Evolutionary conservation across 768 basidiomycete species (phyloP), one percentile per base, ranked within the genome.

Genomic region (Mrakia blollopis): DNA sequence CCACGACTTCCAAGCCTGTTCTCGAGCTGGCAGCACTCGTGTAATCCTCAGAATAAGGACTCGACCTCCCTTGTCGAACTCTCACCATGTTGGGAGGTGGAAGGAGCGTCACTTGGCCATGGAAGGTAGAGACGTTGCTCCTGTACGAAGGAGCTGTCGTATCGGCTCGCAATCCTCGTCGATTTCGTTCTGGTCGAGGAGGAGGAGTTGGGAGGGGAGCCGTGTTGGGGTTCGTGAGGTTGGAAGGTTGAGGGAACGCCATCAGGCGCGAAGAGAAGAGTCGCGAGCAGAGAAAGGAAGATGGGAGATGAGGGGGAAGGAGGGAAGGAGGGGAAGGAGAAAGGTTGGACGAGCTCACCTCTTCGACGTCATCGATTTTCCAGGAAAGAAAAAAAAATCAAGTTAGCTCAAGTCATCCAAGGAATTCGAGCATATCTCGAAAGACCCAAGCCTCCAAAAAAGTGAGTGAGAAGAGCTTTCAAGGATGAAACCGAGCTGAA

Each of bases 61-160:
- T 50, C 3, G 72, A 50, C 50, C 72, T 72, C 18, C 25, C 35
- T 52, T 50, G 50, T 8, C 72, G n/a, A 18, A 72, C 72, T 25
- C 72, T 30, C 39, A 57, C 52, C 72, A 72, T 72, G 50, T 72
- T 72, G 50, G 72, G 72, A 50, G 72, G 72, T 10, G 72, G 72
- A 6, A 54, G 72, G 9, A 72, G 60, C 3, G 72, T 72, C 21
- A 54, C 39, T n/a, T 72, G 72, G 30, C 72, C 72, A 25, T 72
- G 72, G 32, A 57, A 54, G 35, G 60, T 57, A 6, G 44, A 61
- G 39, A 57, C 72, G 39, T 72, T 72, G 23, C 54, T 32, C 21
- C 32, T 16, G 52, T 52, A 72, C 16, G 39, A 30, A 9, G 72
- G 72, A 52, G 52, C 54, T 7, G 50, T 25, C 5, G 52, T 57